Evolutionary conservation across 129 eudicot species (phyloP), one percentile per base, ranked within the genome.

Genomic region (Lactuca saligna): DNA sequence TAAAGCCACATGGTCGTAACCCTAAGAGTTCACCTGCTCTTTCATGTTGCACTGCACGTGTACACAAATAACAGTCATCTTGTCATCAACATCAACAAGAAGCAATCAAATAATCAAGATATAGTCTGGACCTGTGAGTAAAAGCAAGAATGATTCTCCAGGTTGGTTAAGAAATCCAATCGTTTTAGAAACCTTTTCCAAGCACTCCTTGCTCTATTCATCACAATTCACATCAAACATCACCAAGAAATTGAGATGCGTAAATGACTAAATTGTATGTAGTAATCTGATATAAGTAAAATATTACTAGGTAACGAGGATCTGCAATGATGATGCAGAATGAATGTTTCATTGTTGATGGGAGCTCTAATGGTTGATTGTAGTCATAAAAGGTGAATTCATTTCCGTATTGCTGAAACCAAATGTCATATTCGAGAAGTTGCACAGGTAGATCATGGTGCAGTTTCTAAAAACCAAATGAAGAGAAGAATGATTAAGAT

Each of bases 371-470:
- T 0, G 98, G 96, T 78, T 80, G 75, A 63, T 81, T 93, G 71
- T 93, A 93, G 75, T 93, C 98, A 63, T 93, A 93, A 73, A 75
- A 92, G n/a, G 96, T 86, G 80, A 92, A 92, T 66, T 86, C 95
- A 57, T 44, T 65, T 65, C 98, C 98, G 69, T 92, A 92, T 65
- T 89, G 95, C 82, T 83, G 76, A 74, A 92, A 92, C 54, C 98
- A 83, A 59, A 81, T 92, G 83, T 92, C 98, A 57, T 82, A 92
- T 81, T 92, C 98, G 16, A 92, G 86, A 79, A 93, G 95, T 79
- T 80, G 89, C 41, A 82, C 97, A 14, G 81, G 76, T 41, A 89
- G 61, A 57, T 64, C 69, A 10, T 63, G 83, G 66, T 73, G 87
- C 83, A 82, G 35, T 82, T 89, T 93, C 96, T 92, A 85, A 66